phyloP scores from a whole-genome alignment of 1,284 basidiomycete species.

The Irpex lacteus region DNA sequence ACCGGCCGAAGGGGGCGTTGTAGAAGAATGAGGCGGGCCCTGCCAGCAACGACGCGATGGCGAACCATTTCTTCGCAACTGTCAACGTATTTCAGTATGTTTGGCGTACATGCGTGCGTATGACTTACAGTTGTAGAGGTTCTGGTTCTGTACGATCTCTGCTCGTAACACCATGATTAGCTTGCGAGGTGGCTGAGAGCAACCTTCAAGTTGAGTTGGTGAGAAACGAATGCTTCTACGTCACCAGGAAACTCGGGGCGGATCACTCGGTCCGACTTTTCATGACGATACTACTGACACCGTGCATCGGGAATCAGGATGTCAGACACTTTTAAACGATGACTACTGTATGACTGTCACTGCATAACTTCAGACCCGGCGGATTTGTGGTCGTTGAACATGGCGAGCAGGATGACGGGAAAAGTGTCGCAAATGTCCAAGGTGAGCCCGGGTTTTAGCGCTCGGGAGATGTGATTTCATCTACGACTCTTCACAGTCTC shows the following conservation, averaged over 20 bases:
- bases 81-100: not conserved
- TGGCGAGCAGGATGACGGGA: not conserved
- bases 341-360: too few relatives aligned
- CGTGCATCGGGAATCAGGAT: too few relatives aligned
- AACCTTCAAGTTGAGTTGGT: not conserved
- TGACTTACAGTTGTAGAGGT: conserved; percentile 7
- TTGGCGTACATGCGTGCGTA: not conserved
- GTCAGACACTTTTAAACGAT: too few relatives aligned
- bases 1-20: conserved; percentile 79
- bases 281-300: too few relatives aligned
- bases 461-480: too few relatives aligned
- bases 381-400: not conserved
- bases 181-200: not conserved
- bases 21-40: conserved; percentile 38
- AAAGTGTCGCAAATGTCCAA: not conserved
- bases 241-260: not conserved
- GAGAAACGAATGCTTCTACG: not conserved
- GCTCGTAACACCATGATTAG: not conserved
- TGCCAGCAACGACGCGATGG: conserved; percentile 26
- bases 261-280: too few relatives aligned
- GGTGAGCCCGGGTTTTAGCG: too few relatives aligned
- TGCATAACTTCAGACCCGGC: too few relatives aligned
- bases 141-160: conserved; percentile 5
- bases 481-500: too few relatives aligned
- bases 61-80: conserved; percentile 34